These are phyloP conservation scores for Esteya vermicola DNA, from an alignment of 2,329 filamentous ascomycete species.

Conservation along the genomic window DNA sequence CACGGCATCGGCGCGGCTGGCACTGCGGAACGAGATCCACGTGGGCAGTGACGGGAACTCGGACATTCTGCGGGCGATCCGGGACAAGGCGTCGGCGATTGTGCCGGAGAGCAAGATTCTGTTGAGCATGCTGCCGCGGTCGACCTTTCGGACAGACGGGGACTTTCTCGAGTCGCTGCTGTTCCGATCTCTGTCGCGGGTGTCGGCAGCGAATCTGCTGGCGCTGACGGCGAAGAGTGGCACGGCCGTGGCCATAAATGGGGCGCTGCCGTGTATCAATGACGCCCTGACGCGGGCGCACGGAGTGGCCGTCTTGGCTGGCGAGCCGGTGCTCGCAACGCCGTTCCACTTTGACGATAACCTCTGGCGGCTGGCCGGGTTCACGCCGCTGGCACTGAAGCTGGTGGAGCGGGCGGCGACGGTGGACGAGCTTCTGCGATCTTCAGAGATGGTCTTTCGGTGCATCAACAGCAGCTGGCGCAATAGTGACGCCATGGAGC, in stretches of 20 bases:
- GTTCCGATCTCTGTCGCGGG: constrained; percentile 60
- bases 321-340: constrained; percentile 65
- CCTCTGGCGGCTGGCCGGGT: constrained; percentile 85
- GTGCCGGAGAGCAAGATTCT: constrained; percentile 70
- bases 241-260: constrained; percentile 74
- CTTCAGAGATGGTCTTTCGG: constrained; percentile 72
- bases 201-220: constrained; percentile 52
- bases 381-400: constrained; percentile 71
- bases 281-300: constrained; percentile 72
- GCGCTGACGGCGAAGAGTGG: constrained; percentile 59
- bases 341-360: constrained; percentile 84
- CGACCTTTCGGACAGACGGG: constrained; percentile 70
- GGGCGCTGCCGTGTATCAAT: constrained; percentile 72
- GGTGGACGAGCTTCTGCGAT: constrained; percentile 55
- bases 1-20: constrained; percentile 77
- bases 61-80: constrained; percentile 79
- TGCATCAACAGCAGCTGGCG: constrained; percentile 87
- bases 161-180: constrained; percentile 64
- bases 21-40: constrained; percentile 83
- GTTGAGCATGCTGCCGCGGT: constrained; percentile 68
- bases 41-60: constrained; percentile 82
- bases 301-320: constrained; percentile 70
- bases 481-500: constrained; percentile 96
- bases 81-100: constrained; percentile 68
- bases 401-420: constrained; percentile 65